Evolutionary conservation across 2,329 filamentous ascomycete genomes (phyloP).

Genomic region (Mollisia scopiformis): DNA sequence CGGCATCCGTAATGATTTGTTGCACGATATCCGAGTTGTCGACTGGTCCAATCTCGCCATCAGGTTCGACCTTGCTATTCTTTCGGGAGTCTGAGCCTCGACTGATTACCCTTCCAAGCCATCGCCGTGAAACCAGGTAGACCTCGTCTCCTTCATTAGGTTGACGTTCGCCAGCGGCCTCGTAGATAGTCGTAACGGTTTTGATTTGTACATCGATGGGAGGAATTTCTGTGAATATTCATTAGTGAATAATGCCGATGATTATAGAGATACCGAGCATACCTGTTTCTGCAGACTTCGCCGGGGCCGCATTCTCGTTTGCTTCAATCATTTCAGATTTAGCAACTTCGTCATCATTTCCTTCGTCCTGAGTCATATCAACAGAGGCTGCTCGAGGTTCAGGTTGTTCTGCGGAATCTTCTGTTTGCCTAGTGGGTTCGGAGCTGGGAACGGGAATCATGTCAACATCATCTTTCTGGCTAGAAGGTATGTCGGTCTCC

Average conservation of each 20-base stretch:
- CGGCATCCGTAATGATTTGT: constrained; percentile 55
- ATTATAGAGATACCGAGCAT: neutral
- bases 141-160: constrained; percentile 74
- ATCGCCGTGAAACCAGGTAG: constrained; percentile 77
- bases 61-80: constrained; percentile 60
- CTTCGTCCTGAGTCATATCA: constrained; percentile 28
- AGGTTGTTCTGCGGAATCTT: constrained; percentile 6
- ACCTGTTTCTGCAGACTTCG: constrained; percentile 13
- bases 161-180: constrained; percentile 49
- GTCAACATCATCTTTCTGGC: constrained; percentile 37
- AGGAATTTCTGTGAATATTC: constrained; percentile 35
- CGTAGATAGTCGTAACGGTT: constrained; percentile 66
- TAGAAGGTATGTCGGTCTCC: constrained; percentile 30
- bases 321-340: neutral
- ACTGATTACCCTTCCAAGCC: constrained; percentile 75
- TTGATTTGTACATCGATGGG: constrained; percentile 73
- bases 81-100: constrained; percentile 61
- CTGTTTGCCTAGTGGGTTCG: constrained; percentile 13
- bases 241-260: neutral
- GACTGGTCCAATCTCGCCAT: constrained; percentile 70
- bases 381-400: constrained; percentile 24
- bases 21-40: constrained; percentile 85
- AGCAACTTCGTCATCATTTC: constrained; percentile 4
- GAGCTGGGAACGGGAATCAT: constrained; percentile 32
- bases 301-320: neutral